A percentile compares a stretch with the other conserved stretches of the same genome.
phyloP scores from a whole-genome alignment of 2,329 filamentous ascomycete genomes.

The Leptographium procerum region DNA sequence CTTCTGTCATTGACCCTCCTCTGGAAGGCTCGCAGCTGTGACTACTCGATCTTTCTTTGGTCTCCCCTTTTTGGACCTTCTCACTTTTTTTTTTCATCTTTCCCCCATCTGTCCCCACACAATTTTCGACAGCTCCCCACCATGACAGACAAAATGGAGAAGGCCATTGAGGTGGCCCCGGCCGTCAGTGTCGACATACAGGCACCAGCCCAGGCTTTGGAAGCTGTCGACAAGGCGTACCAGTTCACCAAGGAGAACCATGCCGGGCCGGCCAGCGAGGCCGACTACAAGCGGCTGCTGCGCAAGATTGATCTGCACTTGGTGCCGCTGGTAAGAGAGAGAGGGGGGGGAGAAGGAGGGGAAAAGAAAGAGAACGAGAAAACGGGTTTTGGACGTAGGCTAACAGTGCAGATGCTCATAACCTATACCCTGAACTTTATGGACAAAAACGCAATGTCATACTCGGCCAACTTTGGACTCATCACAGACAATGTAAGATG shows the following conservation, averaged over 20 bases:
- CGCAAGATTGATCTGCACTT: constrained; percentile 18
- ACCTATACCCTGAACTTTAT: constrained; percentile 18
- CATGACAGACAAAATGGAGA: neutral
- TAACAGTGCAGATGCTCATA: constrained; percentile 11
- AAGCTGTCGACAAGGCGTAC: neutral
- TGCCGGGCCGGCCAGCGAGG: constrained; percentile 1
- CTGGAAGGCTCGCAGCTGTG: too few relatives aligned
- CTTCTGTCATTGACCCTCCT: too few relatives aligned
- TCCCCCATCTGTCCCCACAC: neutral
- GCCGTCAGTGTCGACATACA: neutral
- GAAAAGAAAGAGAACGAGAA: neutral
- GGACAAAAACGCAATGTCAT: constrained; percentile 16
- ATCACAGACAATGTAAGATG: constrained; percentile 6
- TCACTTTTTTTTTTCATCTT: neutral
- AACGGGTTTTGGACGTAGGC: neutral
- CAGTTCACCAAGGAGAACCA: constrained; percentile 1
- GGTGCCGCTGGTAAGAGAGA: neutral
- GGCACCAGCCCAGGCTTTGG: neutral
- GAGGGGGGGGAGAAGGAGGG: too few relatives aligned
- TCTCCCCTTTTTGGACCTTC: too few relatives aligned
- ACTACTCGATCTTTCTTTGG: too few relatives aligned
- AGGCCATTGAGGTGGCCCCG: neutral
- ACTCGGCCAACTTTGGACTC: constrained; percentile 4
- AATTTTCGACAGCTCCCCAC: neutral
- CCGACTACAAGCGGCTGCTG: constrained; percentile 9